Evolutionary conservation across 2,329 filamentous ascomycete species (phyloP).

Genomic region (Curvularia spicifera): DNA sequence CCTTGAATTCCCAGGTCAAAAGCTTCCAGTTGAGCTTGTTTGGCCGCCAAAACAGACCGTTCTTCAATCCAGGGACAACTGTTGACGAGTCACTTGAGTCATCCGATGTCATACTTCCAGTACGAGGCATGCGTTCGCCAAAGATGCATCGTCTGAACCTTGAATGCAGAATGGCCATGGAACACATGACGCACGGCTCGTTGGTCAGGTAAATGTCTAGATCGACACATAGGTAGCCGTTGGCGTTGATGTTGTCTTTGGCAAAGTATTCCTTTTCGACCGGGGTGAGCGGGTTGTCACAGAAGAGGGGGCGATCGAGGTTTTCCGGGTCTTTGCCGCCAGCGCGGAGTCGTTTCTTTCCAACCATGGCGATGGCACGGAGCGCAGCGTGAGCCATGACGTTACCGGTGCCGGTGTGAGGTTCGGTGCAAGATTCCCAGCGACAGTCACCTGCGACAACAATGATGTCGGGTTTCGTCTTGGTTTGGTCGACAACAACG

Average conservation of each 20-base stretch:
- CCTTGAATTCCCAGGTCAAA: slow-evolving; percentile 76
- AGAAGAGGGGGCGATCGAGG: slow-evolving; percentile 60
- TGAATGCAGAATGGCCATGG: slow-evolving; percentile 94
- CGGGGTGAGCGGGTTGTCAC: slow-evolving; percentile 70
- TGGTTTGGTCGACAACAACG: slow-evolving; percentile 70
- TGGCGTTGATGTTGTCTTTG: slow-evolving; percentile 67
- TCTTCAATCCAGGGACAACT: slow-evolving; percentile 50
- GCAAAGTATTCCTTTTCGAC: slow-evolving; percentile 69
- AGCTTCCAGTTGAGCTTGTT: slow-evolving; percentile 86
- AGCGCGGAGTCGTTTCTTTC: slow-evolving; percentile 58
- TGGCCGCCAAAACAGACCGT: slow-evolving; percentile 69
- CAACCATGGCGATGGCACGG: slow-evolving; percentile 83
- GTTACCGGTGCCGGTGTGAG: slow-evolving; percentile 63
- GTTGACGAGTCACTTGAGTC: slow-evolving; percentile 29
- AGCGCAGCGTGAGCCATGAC: slow-evolving; percentile 79
- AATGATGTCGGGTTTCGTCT: slow-evolving; percentile 61
- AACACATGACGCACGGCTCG: slow-evolving; percentile 95
- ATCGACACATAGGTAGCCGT: slow-evolving; percentile 92
- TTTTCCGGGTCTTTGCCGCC: slow-evolving; percentile 41
- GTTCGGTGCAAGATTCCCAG: slow-evolving; percentile 58
- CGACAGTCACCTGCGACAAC: slow-evolving; percentile 79
- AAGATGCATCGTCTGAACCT: slow-evolving; percentile 88
- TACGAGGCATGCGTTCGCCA: slow-evolving; percentile 76
- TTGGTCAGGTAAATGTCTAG: slow-evolving; percentile 94
- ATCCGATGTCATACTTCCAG: slow-evolving; percentile 83